Conservation (phyloP, 2,329 filamentous ascomycete species). For the Aaosphaeria arxii region DNA sequence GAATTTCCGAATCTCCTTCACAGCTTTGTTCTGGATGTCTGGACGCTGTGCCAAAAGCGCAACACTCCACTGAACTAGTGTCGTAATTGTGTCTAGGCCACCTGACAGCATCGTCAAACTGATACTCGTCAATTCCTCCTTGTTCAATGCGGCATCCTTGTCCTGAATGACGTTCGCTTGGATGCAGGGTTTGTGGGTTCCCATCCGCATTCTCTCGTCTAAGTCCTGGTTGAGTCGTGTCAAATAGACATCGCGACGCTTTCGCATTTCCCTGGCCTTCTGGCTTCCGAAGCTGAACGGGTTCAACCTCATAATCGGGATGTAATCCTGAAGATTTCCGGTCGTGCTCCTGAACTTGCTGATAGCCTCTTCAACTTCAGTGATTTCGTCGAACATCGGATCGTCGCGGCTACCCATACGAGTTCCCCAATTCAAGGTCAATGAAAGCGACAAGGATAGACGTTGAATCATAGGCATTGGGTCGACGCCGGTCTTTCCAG, state of each 20-base stretch:
- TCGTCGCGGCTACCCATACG: slow-evolving; percentile 60
- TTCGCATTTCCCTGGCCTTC: slow-evolving; percentile 59
- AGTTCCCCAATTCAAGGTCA: slow-evolving; percentile 66
- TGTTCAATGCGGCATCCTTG: slow-evolving; percentile 60
- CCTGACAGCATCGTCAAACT: slow-evolving; percentile 67
- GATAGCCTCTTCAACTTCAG: slow-evolving; percentile 60
- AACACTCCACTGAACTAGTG: slow-evolving; percentile 63
- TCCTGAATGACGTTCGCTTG: slow-evolving; percentile 66
- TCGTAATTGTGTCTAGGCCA: slow-evolving; percentile 65
- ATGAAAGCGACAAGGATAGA: slow-evolving; percentile 58
- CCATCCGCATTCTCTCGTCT: slow-evolving; percentile 59
- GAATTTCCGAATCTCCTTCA: slow-evolving; percentile 54
- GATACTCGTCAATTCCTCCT: slow-evolving; percentile 62
- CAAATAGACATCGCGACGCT: slow-evolving; percentile 60
- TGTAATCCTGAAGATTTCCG: slow-evolving; percentile 61
- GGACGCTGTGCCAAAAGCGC: slow-evolving; percentile 57
- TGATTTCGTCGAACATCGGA: slow-evolving; percentile 61
- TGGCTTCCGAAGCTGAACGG: slow-evolving; percentile 59
- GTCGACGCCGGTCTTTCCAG: slow-evolving; percentile 55
- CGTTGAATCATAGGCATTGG: slow-evolving; percentile 69
- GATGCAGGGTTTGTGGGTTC: slow-evolving; percentile 62
- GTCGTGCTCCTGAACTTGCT: slow-evolving; percentile 59
- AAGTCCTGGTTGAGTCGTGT: slow-evolving; percentile 56
- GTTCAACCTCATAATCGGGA: slow-evolving; percentile 58
- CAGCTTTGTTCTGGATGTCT: slow-evolving; percentile 61